Conservation (phyloP, 768 basidiomycete species). For the Lentinus tigrinus region DNA sequence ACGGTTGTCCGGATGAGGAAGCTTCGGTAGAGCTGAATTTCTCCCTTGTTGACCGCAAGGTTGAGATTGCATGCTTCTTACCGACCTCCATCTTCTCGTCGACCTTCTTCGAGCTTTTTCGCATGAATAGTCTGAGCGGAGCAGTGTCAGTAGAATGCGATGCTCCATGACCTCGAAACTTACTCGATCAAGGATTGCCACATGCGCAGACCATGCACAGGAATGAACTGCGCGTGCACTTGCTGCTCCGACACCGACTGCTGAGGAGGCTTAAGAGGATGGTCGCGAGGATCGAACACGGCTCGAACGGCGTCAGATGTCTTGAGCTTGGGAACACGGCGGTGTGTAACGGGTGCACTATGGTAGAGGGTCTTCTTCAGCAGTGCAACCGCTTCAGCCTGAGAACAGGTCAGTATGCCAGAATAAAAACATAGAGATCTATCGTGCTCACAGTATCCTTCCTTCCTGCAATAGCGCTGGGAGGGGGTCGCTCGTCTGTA, state of each 20-base stretch:
- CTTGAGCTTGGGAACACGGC: conserved; percentile 48
- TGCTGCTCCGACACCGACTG: conserved; percentile 62
- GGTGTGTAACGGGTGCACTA: conserved; percentile 53
- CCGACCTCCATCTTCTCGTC: conserved; percentile 25
- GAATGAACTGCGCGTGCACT: conserved; percentile 37
- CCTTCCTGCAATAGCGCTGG: conserved; percentile 68
- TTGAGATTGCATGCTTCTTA: conserved; percentile 16
- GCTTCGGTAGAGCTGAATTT: conserved; percentile 10
- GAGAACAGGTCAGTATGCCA: neutral
- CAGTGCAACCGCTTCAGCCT: conserved; percentile 56
- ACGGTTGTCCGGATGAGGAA: neutral
- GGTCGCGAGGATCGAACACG: conserved; percentile 49
- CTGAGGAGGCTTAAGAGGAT: conserved; percentile 43
- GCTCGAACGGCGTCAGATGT: conserved; percentile 44
- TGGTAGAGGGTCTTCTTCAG: conserved; percentile 56
- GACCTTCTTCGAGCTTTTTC: conserved; percentile 37
- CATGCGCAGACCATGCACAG: conserved; percentile 53
- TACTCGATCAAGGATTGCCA: conserved; percentile 55
- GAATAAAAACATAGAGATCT: neutral
- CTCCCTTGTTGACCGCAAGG: conserved; percentile 15
- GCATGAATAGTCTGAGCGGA: conserved; percentile 44
- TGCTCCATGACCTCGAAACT: conserved; percentile 11
- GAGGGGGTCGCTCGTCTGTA: conserved; percentile 66
- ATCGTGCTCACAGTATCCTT: conserved; percentile 55
- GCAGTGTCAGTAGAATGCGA: neutral